Percentiles rank a stretch among this genome's conserved stretches.
Evolutionary conservation across 257 asterid genomes (phyloP).

Genomic region (Solanum corneliomulleri): DNA sequence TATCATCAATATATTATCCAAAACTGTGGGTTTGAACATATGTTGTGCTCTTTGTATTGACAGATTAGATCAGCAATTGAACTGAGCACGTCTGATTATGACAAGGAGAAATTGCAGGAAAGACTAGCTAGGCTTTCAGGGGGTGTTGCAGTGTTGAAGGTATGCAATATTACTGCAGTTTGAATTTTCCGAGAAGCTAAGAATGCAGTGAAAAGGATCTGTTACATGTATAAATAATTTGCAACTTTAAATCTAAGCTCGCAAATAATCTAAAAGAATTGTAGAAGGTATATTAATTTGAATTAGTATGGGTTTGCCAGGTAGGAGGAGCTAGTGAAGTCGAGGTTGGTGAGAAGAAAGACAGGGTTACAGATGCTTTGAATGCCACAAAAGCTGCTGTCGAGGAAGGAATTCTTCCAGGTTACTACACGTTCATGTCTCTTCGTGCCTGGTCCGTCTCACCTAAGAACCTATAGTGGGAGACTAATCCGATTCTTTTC

Average conservation of each 20-base stretch:
- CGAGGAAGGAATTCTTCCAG: constrained; percentile 55
- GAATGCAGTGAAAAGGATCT: neutral
- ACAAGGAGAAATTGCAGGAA: constrained; percentile 58
- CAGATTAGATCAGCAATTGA: constrained; percentile 48
- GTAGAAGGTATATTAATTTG: neutral
- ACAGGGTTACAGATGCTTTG: constrained; percentile 46
- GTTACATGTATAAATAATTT: neutral
- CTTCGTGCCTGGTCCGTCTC: neutral
- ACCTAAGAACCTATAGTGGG: neutral
- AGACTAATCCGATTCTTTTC: neutral
- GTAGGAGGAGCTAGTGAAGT: constrained; percentile 55
- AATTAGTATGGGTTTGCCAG: neutral
- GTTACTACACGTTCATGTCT: neutral
- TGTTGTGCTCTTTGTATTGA: neutral
- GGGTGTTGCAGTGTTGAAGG: constrained; percentile 49
- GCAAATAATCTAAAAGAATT: neutral
- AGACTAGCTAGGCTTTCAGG: constrained; percentile 65
- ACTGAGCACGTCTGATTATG: constrained; percentile 43
- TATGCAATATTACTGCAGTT: neutral
- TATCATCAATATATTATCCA: neutral
- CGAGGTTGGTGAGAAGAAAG: constrained; percentile 51
- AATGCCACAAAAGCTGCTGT: constrained; percentile 56
- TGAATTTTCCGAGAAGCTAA: neutral
- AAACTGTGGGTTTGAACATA: neutral
- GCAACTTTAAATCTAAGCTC: neutral